Conservation (phyloP, 129 eudicot species). For the Helianthus tuberosus region DNA sequence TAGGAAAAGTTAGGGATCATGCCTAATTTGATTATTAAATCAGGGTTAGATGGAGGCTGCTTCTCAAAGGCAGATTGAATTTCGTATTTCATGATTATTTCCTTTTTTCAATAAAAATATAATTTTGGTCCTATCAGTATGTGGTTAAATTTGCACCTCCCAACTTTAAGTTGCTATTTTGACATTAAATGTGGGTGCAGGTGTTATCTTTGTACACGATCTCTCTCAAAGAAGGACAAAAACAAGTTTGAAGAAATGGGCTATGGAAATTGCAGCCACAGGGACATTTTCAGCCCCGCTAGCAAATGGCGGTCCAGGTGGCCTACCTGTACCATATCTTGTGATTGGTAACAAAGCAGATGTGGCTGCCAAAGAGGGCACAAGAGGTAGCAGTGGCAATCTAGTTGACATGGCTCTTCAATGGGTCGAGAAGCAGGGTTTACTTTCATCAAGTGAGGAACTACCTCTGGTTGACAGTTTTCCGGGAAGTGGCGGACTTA, state of each 20-base stretch:
- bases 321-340: conserved; percentile 89
- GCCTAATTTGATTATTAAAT: background rate
- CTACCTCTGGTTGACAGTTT: conserved; percentile 87
- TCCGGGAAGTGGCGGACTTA: conserved; percentile 80
- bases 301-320: conserved; percentile 91
- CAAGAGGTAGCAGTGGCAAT: conserved; percentile 91
- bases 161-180: conserved; percentile 14
- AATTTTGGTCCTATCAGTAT: background rate
- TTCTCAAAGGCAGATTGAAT: conserved; percentile 1
- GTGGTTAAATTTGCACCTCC: conserved; percentile 13
- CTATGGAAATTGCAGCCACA: conserved; percentile 72
- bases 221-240: conserved; percentile 94
- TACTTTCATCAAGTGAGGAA: conserved; percentile 85
- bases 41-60: background rate
- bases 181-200: conserved; percentile 39
- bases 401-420: conserved; percentile 93
- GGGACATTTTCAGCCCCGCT: conserved; percentile 95
- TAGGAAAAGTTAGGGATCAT: background rate
- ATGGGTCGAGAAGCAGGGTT: conserved; percentile 97
- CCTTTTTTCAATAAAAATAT: background rate
- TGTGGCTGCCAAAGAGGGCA: conserved; percentile 80
- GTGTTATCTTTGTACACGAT: conserved; percentile 94
- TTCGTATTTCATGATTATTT: background rate
- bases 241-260: conserved; percentile 93
- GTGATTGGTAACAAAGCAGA: conserved; percentile 98